Conservation (phyloP, 768 basidiomycete species). For the Rhizopogon vinicolor region DNA sequence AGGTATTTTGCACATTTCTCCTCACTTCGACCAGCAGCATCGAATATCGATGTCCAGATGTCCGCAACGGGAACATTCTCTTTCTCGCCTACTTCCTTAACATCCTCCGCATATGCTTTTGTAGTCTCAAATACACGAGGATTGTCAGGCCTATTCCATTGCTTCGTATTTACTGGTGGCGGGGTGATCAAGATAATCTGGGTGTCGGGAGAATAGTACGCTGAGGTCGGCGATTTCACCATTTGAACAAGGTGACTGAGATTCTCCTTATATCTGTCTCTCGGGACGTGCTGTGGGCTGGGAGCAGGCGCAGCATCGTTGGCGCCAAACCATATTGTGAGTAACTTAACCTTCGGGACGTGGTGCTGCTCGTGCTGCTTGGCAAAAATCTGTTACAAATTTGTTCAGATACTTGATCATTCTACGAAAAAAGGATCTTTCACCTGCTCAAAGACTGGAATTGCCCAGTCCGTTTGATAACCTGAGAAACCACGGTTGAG, state of each 20-base stretch:
- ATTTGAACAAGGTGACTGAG: slow-evolving; percentile 56
- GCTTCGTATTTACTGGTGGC: slow-evolving; percentile 70
- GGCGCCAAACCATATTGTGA: slow-evolving; percentile 86
- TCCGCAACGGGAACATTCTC: no score
- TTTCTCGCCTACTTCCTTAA: no score
- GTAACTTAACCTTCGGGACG: slow-evolving; percentile 57
- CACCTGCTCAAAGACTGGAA: slow-evolving; percentile 77
- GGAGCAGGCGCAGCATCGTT: slow-evolving; percentile 76
- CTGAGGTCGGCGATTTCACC: slow-evolving; percentile 57
- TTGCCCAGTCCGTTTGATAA: slow-evolving; percentile 83
- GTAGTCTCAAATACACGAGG: no score
- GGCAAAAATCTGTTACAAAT: slow-evolving; percentile 47
- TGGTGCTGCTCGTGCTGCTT: slow-evolving; percentile 40
- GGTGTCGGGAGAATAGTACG: slow-evolving; percentile 61
- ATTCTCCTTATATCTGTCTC: slow-evolving; percentile 62
- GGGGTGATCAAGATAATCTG: slow-evolving; percentile 79
- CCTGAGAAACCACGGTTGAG: slow-evolving; percentile 81
- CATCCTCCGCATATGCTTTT: no score
- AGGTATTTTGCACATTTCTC: no score
- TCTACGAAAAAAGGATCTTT: not conserved
- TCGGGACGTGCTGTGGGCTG: slow-evolving; percentile 74
- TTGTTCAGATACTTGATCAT: not conserved
- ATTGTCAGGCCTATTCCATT: no score
- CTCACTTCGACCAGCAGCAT: no score
- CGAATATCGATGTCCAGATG: no score